Evolutionary conservation across 495 filamentous ascomycete genomes (phyloP), one percentile per base, ranked within the genome.

Genomic region (Tuber umbilicatum): DNA sequence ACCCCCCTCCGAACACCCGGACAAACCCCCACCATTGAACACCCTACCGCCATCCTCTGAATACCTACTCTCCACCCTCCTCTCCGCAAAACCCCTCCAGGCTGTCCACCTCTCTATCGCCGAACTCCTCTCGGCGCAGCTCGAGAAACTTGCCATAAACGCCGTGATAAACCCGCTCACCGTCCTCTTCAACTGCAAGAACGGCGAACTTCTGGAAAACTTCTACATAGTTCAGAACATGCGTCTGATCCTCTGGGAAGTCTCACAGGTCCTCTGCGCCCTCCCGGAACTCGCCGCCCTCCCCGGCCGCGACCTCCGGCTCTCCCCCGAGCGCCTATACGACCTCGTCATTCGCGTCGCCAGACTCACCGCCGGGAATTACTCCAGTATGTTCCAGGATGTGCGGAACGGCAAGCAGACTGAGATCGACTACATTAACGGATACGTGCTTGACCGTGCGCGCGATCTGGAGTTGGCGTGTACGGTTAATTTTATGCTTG

Each of bases 361-460:
- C 10, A 82, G 85, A n/a, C 87, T 86, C 76, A 94, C 91, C 2
- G 85, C 83, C 2, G 83, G 86, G 47, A 94, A 97, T 81, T 87
- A 86, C 50, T 93, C 91, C 80, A 90, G 89, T 4, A 97, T 97
- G 93, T 82, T 92, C 37, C 91, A 93, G 80, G 94, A 97, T 83
- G 86, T 94, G 31, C 82, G 84, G 43, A 83, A 83, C 2, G 86
- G 89, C 5, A 87, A 86, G 80, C 78, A 83, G 71, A 96, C 93
- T 2, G 94, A 97, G 83, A 89, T 97, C 73, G 88, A 91, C 31
- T 94, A 91, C 79, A 88, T 97, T 77, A 97, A 95, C 84, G 94
- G 93, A 23, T 97, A 90, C 83, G 86, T 97, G 42, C 88, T 95
- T 64, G 85, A 84, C 72, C 87, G 88, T 39, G 93, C 85, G 35